phyloP scores from a whole-genome alignment of 2,329 filamentous ascomycete species.

The Elsinoe australis region DNA sequence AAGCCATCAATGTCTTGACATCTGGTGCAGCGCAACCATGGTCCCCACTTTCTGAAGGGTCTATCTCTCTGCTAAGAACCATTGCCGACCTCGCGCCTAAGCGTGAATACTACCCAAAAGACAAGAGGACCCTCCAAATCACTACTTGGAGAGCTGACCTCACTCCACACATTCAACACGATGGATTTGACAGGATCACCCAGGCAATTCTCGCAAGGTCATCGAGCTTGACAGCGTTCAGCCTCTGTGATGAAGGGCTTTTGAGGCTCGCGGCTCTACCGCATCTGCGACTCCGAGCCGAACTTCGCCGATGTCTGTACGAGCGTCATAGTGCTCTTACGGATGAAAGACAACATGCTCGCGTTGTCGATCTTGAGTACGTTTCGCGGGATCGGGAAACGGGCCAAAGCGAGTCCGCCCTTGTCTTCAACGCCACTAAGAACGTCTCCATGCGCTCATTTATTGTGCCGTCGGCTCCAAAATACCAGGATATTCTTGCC shows the following conservation, averaged over 20 bases:
- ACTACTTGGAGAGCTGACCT: constrained; percentile 38
- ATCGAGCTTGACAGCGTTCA: neutral
- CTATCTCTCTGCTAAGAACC: constrained; percentile 22
- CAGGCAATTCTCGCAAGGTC: constrained; percentile 5
- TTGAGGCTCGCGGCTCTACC: neutral
- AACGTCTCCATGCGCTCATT: neutral
- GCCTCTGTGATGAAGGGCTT: neutral
- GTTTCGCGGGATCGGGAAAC: neutral
- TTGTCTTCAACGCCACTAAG: neutral
- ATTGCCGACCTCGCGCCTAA: constrained; percentile 31
- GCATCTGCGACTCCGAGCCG: neutral
- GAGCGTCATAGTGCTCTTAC: neutral
- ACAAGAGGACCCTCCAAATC: constrained; percentile 38
- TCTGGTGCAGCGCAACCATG: constrained; percentile 24
- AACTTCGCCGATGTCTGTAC: neutral
- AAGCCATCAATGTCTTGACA: constrained; percentile 31
- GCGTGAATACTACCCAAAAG: constrained; percentile 39
- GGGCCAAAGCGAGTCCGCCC: neutral
- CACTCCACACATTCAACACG: constrained; percentile 37
- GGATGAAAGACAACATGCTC: neutral
- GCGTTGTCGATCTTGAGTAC: neutral
- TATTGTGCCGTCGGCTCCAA: neutral
- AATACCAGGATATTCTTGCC: neutral
- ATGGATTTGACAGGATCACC: constrained; percentile 26
- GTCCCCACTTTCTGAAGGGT: constrained; percentile 20